Evolutionary conservation across 805 yeast species (phyloP), one percentile per base, ranked within the genome.

Genomic region (Ogataea pignaliae): DNA sequence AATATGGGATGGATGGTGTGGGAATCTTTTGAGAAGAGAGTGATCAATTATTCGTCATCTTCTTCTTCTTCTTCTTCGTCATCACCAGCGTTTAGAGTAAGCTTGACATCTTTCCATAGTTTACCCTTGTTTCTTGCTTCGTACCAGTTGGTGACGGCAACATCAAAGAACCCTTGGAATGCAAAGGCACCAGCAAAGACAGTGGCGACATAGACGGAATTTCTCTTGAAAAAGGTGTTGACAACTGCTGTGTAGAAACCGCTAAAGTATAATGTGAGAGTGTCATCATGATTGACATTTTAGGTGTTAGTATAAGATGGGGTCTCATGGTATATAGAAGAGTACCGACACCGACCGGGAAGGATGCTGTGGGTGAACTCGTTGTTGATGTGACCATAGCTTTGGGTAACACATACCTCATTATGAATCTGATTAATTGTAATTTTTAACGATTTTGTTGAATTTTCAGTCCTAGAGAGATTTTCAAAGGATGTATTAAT

Each of bases 201-300:
- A 50, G 93, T 73, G 53, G 88, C 87, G 50, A 90, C 96, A 69
- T 77, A 88, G 51, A 85, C 74, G 39, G 97, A 79, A 81, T 91
- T 90, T 78, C 97, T 87, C 79, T 88, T 88, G 78, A 87, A 83
- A 44, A 85, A 57, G 32, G 74, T 67, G 77, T 81, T 83, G 78
- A 78, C 81, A 49, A 81, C 59, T 37, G 78, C 64, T 36, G 84
- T 62, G 55, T 54, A 61, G 46, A 48, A 41, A 41, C 53, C 26
- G 26, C 26, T 21, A 7, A 5, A 21, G 4, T 21, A 21, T 21
- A 21, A 21, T 21, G 26, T 21, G 4, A 7, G 7, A 21, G 4
- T 21, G 26, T 21, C 26, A 21, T 21, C 26, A 21, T 21, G 26
- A 21, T 21, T 21, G 26, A 21, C 26, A 21, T 4, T n/a, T 21